Evolutionary conservation across 805 yeast species (phyloP).

Genomic region (Schwanniomyces vanrijiae): DNA sequence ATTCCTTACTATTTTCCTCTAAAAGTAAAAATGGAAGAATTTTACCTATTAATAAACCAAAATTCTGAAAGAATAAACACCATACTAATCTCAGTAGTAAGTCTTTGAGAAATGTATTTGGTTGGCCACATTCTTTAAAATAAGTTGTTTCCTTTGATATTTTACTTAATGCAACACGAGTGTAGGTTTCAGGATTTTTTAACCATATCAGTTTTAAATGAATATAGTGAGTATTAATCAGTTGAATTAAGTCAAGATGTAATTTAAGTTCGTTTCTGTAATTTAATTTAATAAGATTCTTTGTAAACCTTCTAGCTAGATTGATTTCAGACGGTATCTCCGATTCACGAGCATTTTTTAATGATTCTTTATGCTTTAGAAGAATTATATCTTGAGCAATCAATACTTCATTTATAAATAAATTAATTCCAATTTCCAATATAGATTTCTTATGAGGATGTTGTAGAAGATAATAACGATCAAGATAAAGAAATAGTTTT

Average conservation of each 20-base stretch:
- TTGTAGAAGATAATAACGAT: slow-evolving; percentile 31
- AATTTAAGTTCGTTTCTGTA: slow-evolving; percentile 12
- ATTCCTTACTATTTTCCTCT: slow-evolving; percentile 10
- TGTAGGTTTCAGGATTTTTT: slow-evolving; percentile 12
- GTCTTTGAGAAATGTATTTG: slow-evolving; percentile 14
- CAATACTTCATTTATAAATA: slow-evolving; percentile 17
- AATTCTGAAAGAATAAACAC: slow-evolving; percentile 28
- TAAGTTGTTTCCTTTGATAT: slow-evolving; percentile 18
- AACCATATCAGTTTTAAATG: slow-evolving; percentile 16
- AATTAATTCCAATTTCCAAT: slow-evolving; percentile 20
- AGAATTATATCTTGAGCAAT: slow-evolving; percentile 7
- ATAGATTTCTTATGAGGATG: slow-evolving; percentile 31
- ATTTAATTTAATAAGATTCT: slow-evolving; percentile 21
- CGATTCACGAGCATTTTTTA: slow-evolving; percentile 7
- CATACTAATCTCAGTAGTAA: slow-evolving; percentile 25
- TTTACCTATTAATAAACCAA: slow-evolving; percentile 16
- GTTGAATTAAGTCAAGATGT: slow-evolving; percentile 10
- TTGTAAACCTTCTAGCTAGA: slow-evolving; percentile 13
- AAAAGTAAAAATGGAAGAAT: slow-evolving; percentile 20
- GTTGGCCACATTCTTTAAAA: slow-evolving; percentile 19
- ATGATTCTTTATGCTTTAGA: slow-evolving; percentile 9
- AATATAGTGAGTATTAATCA: slow-evolving; percentile 15
- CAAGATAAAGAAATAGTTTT: slow-evolving; percentile 35
- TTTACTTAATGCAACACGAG: slow-evolving; percentile 10
- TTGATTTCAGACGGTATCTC: slow-evolving; percentile 4